Evolutionary conservation across 225 moss, liverwort and hornwort species (phyloP).

Genomic region (Neckera pumila): DNA sequence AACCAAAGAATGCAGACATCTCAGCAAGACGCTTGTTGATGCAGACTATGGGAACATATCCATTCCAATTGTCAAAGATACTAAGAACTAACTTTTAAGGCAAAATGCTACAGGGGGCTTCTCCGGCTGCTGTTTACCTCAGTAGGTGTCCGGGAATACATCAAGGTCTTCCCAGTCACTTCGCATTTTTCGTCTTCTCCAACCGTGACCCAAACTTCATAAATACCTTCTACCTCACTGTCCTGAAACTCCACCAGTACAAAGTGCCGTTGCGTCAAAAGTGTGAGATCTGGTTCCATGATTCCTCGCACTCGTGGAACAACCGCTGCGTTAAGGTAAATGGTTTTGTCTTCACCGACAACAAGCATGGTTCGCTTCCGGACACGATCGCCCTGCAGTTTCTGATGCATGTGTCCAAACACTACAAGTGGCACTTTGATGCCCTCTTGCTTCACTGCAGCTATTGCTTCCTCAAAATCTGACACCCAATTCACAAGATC

Average conservation of each 20-base stretch:
- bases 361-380: conserved; percentile 62
- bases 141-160: conserved; percentile 26
- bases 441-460: conserved; percentile 41
- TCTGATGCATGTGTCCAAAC: conserved; percentile 91
- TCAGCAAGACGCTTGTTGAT: not conserved
- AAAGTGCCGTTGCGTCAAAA: conserved; percentile 58
- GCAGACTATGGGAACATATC: not conserved
- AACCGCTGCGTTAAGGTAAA: conserved; percentile 88
- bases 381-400: conserved; percentile 3
- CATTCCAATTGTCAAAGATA: not conserved
- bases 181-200: conserved; percentile 21
- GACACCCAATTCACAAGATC: not conserved
- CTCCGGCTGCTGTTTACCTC: conserved; percentile 1
- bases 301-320: conserved; percentile 63
- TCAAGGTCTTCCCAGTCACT: conserved; percentile 17
- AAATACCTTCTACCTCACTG: conserved; percentile 23
- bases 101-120: not conserved
- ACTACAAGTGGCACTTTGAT: conserved; percentile 71
- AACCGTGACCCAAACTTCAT: conserved; percentile 74
- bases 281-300: conserved; percentile 4
- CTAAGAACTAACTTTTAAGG: not conserved
- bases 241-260: conserved; percentile 54
- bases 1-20: not conserved
- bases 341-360: conserved; percentile 46
- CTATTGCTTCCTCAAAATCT: conserved; percentile 69